Conservation (phyloP, 768 basidiomycete species). For the Tricholoma matsutake region DNA sequence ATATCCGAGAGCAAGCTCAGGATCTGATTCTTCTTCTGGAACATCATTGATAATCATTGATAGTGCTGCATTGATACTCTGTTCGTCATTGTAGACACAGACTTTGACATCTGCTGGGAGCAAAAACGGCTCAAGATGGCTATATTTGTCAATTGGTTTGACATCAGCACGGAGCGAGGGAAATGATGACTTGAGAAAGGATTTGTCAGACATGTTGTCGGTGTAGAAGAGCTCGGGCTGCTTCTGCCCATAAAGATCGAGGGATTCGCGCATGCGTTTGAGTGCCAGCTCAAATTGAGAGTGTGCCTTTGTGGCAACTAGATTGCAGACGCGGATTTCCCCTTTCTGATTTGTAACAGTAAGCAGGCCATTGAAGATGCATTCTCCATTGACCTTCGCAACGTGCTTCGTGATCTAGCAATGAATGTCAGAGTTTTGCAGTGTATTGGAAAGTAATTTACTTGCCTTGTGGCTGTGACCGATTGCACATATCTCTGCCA, state of each 20-base stretch:
- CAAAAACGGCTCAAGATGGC: background rate
- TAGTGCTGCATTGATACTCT: too few species aligned
- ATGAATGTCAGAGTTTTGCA: too few species aligned
- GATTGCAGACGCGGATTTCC: slow-evolving; percentile 19
- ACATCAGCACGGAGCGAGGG: background rate
- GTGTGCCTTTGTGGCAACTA: slow-evolving; percentile 30
- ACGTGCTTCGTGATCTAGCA: too few species aligned
- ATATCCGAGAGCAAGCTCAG: too few species aligned
- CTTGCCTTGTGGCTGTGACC: slow-evolving; percentile 25
- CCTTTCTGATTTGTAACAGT: slow-evolving; percentile 26
- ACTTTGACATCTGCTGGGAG: too few species aligned
- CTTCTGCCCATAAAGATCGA: slow-evolving; percentile 23
- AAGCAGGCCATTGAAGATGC: slow-evolving; percentile 21
- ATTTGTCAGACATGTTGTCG: slow-evolving; percentile 27
- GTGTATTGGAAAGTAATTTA: background rate
- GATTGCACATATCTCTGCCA: slow-evolving; percentile 13
- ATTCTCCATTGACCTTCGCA: slow-evolving; percentile 18
- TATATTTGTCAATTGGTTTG: background rate
- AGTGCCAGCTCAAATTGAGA: slow-evolving; percentile 24
- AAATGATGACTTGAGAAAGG: background rate
- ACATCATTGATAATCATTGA: too few species aligned
- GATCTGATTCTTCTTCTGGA: too few species aligned
- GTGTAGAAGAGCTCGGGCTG: slow-evolving; percentile 22
- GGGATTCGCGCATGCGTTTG: slow-evolving; percentile 17
- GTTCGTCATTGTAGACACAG: too few species aligned